Evolutionary conservation across 2,329 filamentous ascomycete species (phyloP).

Genomic region (Colletotrichum navitas): DNA sequence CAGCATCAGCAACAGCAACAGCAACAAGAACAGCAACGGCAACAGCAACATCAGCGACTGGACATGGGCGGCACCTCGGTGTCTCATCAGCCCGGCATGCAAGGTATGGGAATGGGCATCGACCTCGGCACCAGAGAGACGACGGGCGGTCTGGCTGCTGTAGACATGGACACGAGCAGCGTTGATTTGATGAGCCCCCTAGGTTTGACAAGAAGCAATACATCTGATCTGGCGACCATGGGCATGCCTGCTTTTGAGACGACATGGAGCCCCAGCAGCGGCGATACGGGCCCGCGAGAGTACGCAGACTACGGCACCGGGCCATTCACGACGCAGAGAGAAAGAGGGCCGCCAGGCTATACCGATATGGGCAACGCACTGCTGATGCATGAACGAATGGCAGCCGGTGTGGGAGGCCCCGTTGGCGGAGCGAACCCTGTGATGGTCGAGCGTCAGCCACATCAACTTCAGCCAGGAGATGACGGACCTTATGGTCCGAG

Average conservation of each 20-base stretch:
- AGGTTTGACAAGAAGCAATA: constrained; percentile 38
- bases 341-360: constrained; percentile 12
- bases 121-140: constrained; percentile 21
- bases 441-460: constrained; percentile 24
- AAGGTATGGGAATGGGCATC: constrained; percentile 29
- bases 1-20: constrained; percentile 9
- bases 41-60: constrained; percentile 15
- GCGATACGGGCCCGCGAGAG: constrained; percentile 30
- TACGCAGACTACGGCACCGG: constrained; percentile 27
- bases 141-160: constrained; percentile 17
- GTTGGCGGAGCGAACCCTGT: background rate
- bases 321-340: constrained; percentile 6
- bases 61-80: constrained; percentile 16
- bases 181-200: constrained; percentile 41
- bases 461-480: constrained; percentile 20
- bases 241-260: constrained; percentile 38
- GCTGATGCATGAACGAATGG: constrained; percentile 31
- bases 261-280: constrained; percentile 38
- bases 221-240: constrained; percentile 36
- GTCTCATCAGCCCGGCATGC: constrained; percentile 9
- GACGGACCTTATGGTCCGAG: constrained; percentile 13
- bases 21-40: background rate
- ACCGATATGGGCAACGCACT: constrained; percentile 15
- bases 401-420: constrained; percentile 15
- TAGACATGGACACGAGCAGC: constrained; percentile 34